Evolutionary conservation across 2,329 filamentous ascomycete species (phyloP).

Genomic region (Colletotrichum caudatum): DNA sequence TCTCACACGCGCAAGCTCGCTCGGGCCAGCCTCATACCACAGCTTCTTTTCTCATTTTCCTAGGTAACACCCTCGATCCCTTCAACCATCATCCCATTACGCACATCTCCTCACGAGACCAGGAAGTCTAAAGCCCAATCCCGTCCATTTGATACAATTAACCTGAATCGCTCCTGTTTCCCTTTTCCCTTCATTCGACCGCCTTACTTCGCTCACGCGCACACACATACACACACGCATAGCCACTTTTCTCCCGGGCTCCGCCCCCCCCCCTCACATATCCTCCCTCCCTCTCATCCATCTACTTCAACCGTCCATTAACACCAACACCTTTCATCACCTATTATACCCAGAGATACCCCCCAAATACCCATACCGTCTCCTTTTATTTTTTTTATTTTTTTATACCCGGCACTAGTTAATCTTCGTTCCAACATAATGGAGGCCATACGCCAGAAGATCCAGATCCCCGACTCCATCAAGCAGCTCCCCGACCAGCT

Average conservation of each 20-base stretch:
- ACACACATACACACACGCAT: neutral
- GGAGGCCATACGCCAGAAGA: slow-evolving; percentile 33
- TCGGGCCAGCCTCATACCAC: slow-evolving; percentile 18
- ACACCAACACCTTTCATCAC: neutral
- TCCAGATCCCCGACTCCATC: slow-evolving; percentile 36
- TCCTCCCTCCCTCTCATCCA: neutral
- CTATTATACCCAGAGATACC: slow-evolving; percentile 27
- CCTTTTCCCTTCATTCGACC: neutral
- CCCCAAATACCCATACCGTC: neutral
- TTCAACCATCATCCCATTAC: slow-evolving; percentile 17
- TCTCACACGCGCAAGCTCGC: neutral
- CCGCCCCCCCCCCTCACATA: slow-evolving; percentile 15
- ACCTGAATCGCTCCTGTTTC: slow-evolving; percentile 28
- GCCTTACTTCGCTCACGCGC: slow-evolving; percentile 10
- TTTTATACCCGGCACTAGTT: slow-evolving; percentile 1
- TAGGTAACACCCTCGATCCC: neutral
- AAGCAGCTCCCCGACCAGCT: slow-evolving; percentile 36
- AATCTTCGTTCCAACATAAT: slow-evolving; percentile 11
- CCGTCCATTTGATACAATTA: slow-evolving; percentile 25
- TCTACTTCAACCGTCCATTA: slow-evolving; percentile 9
- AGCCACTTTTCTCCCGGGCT: neutral
- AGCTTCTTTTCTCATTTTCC: neutral
- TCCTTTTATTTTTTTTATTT: neutral
- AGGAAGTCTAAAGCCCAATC: slow-evolving; percentile 30
- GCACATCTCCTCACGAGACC: slow-evolving; percentile 26